Evolutionary conservation across 345 rosid species (phyloP).

Genomic region (Chamaenerion angustifolium): DNA sequence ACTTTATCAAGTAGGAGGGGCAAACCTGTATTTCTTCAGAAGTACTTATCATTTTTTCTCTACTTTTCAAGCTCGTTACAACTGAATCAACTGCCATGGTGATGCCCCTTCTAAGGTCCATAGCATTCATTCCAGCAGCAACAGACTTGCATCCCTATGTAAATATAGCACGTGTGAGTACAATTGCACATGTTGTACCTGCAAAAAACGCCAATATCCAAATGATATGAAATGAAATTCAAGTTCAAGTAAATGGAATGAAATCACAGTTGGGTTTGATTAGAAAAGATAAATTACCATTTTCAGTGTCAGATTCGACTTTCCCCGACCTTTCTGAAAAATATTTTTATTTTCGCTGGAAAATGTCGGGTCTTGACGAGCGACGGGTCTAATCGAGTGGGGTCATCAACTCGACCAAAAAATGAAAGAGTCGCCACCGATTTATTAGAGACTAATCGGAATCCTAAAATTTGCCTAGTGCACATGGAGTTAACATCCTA

Average conservation of each 20-base stretch:
- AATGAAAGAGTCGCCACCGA: no score
- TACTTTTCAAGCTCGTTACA: slow-evolving; percentile 71
- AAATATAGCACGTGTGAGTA: slow-evolving; percentile 81
- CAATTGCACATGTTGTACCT: slow-evolving; percentile 94
- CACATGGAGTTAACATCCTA: no score
- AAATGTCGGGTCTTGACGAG: no score
- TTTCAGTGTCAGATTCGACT: no score
- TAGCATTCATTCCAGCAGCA: slow-evolving; percentile 91
- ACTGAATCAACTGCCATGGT: slow-evolving; percentile 85
- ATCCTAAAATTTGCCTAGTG: no score
- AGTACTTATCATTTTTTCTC: slow-evolving; percentile 89
- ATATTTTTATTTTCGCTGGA: no score
- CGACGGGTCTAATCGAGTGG: no score
- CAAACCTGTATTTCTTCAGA: slow-evolving; percentile 82
- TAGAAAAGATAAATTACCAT: slow-evolving; percentile 22
- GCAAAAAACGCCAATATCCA: slow-evolving; percentile 1
- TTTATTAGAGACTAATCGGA: no score
- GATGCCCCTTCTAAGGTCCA: slow-evolving; percentile 90
- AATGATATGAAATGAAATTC: neutral
- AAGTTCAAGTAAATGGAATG: neutral
- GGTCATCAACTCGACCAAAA: no score
- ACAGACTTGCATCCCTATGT: slow-evolving; percentile 90
- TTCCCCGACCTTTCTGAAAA: no score
- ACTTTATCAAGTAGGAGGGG: neutral
- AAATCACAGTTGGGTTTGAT: neutral